Conservation (phyloP, 441 rosid species). For the Brassica balearica region DNA sequence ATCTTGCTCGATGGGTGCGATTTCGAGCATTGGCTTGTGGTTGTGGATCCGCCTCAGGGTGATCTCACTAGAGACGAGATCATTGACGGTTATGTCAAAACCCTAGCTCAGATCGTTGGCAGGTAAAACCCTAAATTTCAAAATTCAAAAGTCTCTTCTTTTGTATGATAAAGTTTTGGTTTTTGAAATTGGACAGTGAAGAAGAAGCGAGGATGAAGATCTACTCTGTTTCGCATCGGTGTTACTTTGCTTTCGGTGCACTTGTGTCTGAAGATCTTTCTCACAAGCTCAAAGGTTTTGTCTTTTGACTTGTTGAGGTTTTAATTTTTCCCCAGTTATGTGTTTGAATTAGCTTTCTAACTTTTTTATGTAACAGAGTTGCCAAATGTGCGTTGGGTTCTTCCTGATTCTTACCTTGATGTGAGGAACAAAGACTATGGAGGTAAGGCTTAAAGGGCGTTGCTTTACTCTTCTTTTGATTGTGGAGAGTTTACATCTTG, state of each 20-base stretch:
- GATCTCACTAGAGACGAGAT: no score
- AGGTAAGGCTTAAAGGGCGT: slow-evolving; percentile 41
- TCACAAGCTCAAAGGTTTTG: slow-evolving; percentile 71
- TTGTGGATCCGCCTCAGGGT: no score
- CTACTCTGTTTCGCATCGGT: slow-evolving; percentile 83
- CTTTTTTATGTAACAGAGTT: slow-evolving; percentile 50
- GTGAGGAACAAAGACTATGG: slow-evolving; percentile 87
- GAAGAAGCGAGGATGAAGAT: slow-evolving; percentile 92
- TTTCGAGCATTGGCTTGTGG: no score
- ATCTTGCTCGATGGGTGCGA: no score
- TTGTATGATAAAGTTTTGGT: background rate
- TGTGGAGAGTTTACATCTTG: background rate
- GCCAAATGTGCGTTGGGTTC: slow-evolving; percentile 85
- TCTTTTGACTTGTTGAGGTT: background rate
- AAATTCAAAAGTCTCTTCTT: background rate
- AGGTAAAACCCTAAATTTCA: no score
- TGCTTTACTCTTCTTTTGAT: no score
- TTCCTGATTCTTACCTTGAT: slow-evolving; percentile 88
- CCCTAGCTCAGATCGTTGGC: no score
- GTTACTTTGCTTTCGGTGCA: slow-evolving; percentile 91
- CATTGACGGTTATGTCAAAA: no score
- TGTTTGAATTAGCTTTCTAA: no score
- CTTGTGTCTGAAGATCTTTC: slow-evolving; percentile 86
- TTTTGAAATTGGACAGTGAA: background rate
- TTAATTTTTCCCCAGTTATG: background rate